A percentile compares a stretch with the other conserved stretches of the same genome.
These are phyloP conservation scores for Colletotrichum sidae DNA, from an alignment of 2,329 filamentous ascomycete species.

Conservation along the genomic window DNA sequence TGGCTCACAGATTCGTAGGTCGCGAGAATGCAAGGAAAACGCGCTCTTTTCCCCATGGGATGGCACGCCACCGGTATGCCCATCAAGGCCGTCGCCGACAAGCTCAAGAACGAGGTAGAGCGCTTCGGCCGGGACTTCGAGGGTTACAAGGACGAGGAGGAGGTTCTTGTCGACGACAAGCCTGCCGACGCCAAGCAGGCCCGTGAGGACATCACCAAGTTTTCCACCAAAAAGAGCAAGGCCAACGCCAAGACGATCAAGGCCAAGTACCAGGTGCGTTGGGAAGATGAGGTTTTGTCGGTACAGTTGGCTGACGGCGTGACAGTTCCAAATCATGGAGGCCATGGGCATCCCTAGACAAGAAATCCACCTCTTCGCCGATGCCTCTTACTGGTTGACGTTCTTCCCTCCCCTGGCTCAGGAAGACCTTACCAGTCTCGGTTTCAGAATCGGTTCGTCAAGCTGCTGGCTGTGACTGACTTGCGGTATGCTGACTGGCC, in stretches of 20 bases:
- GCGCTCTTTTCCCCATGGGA: conserved; percentile 87
- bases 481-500: conserved; percentile 52
- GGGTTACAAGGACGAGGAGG: conserved; percentile 72
- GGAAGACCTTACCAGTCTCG: conserved; percentile 35
- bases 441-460: conserved; percentile 31
- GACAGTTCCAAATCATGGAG: conserved; percentile 92
- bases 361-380: conserved; percentile 93
- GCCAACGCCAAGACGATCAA: conserved; percentile 89
- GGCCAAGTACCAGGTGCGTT: conserved; percentile 87
- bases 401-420: conserved; percentile 74
- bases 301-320: conserved; percentile 60
- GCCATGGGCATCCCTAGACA: conserved; percentile 87
- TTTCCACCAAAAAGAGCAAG: conserved; percentile 93
- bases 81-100: conserved; percentile 97
- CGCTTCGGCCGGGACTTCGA: conserved; percentile 91
- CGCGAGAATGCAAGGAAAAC: conserved; percentile 90
- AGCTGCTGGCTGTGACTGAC: background rate
- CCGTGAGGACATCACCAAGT: conserved; percentile 90
- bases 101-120: conserved; percentile 89
- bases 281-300: background rate
- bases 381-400: conserved; percentile 91
- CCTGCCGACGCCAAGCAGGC: conserved; percentile 62
- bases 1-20: conserved; percentile 22
- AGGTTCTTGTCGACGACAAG: conserved; percentile 61
- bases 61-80: conserved; percentile 98